phyloP scores from a whole-genome alignment of 2,329 filamentous ascomycete species.

The Colletotrichum aenigma region DNA sequence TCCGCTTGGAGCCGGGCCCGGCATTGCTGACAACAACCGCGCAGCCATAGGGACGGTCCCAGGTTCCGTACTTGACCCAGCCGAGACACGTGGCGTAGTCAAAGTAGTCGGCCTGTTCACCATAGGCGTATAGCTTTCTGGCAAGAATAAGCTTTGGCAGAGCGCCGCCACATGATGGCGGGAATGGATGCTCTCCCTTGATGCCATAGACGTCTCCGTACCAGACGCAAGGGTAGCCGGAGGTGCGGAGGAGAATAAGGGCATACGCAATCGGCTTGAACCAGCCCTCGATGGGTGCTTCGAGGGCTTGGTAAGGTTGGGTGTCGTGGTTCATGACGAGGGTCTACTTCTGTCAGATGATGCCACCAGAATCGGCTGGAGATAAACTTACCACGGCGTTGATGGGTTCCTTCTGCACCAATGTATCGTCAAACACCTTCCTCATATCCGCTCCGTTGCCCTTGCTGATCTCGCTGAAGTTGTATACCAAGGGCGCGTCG shows the following conservation, averaged over 20 bases:
- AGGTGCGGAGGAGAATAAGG: slow-evolving; percentile 68
- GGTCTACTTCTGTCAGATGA: slow-evolving; percentile 43
- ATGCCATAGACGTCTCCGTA: slow-evolving; percentile 75
- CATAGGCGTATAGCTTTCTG: slow-evolving; percentile 71
- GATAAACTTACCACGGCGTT: slow-evolving; percentile 34
- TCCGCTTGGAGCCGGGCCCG: slow-evolving; percentile 55
- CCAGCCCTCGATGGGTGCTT: slow-evolving; percentile 65
- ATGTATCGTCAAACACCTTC: slow-evolving; percentile 64
- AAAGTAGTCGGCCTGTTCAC: slow-evolving; percentile 67
- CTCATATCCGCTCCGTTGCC: slow-evolving; percentile 63
- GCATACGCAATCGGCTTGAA: slow-evolving; percentile 77
- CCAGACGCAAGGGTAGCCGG: slow-evolving; percentile 71
- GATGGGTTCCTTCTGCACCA: slow-evolving; percentile 49
- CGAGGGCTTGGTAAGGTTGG: slow-evolving; percentile 41
- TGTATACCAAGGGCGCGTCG: slow-evolving; percentile 72
- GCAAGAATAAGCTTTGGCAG: slow-evolving; percentile 65
- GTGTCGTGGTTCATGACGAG: slow-evolving; percentile 78
- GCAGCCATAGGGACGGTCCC: slow-evolving; percentile 51
- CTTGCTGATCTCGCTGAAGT: slow-evolving; percentile 65
- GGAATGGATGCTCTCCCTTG: slow-evolving; percentile 45
- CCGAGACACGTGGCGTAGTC: slow-evolving; percentile 67
- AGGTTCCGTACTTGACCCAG: slow-evolving; percentile 56
- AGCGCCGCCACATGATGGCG: slow-evolving; percentile 56
- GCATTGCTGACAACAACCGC: slow-evolving; percentile 63
- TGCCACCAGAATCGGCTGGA: no score